Evolutionary conservation across 208 protist species (phyloP).

Genomic region (Kentomonas sorsogonicus): DNA sequence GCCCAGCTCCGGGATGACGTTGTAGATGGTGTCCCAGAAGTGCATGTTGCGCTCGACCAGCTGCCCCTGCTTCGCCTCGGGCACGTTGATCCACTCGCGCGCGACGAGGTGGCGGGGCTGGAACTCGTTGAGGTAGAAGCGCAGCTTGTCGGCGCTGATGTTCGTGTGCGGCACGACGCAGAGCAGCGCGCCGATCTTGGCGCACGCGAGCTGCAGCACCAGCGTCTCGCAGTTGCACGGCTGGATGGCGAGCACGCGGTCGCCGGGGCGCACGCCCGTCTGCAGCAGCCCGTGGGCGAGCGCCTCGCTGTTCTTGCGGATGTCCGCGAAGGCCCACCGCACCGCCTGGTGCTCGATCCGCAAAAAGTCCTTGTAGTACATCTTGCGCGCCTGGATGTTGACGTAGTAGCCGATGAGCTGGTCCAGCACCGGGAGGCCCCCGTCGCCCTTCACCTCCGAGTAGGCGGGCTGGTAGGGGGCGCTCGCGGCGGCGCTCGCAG

Average conservation of each 20-base stretch:
- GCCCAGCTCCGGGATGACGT: constrained; percentile 88
- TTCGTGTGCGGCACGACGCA: constrained; percentile 73
- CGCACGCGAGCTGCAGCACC: constrained; percentile 85
- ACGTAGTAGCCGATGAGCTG: constrained; percentile 91
- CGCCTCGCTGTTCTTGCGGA: constrained; percentile 91
- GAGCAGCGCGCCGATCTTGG: constrained; percentile 82
- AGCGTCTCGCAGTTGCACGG: constrained; percentile 90
- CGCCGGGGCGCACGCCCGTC: constrained; percentile 79
- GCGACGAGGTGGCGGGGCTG: constrained; percentile 82
- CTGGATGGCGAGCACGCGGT: constrained; percentile 84
- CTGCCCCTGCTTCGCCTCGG: constrained; percentile 77
- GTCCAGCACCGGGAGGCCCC: constrained; percentile 68
- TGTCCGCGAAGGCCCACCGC: constrained; percentile 88
- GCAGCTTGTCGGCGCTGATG: constrained; percentile 86
- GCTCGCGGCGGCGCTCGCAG: constrained; percentile 39
- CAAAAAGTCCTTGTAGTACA: constrained; percentile 93
- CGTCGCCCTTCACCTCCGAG: constrained; percentile 68
- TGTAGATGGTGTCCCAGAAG: constrained; percentile 91
- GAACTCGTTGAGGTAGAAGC: constrained; percentile 91
- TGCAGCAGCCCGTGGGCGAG: constrained; percentile 87
- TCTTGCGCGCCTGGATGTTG: constrained; percentile 91
- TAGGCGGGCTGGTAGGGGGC: constrained; percentile 65
- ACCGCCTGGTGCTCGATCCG: constrained; percentile 91
- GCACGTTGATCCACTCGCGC: constrained; percentile 86
- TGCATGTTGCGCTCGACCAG: constrained; percentile 90